phyloP scores from a whole-genome alignment of 2,329 filamentous ascomycete genomes.

The Blastomyces emzantsi region DNA sequence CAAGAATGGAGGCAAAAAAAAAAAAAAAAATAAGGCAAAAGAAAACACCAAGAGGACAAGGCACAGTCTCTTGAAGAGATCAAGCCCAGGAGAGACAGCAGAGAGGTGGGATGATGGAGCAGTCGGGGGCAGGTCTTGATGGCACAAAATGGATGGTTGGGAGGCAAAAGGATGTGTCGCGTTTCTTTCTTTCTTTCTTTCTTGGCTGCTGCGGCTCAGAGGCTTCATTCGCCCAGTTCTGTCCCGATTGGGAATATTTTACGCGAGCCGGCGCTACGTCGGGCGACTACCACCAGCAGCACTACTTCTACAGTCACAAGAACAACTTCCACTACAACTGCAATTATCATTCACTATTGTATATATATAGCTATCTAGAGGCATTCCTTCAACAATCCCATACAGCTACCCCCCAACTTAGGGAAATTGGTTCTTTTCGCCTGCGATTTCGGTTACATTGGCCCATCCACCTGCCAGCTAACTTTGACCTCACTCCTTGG shows the following conservation, averaged over 20 bases:
- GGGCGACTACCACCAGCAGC: conserved; percentile 3
- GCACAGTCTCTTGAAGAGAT: conserved; percentile 22
- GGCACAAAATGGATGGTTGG: conserved; percentile 16
- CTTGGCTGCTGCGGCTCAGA: conserved; percentile 7
- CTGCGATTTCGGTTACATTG: not conserved
- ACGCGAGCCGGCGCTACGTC: conserved; percentile 9
- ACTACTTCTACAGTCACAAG: not conserved
- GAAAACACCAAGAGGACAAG: conserved; percentile 21
- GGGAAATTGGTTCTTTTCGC: not conserved
- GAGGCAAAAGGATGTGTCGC: conserved; percentile 15
- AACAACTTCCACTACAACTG: not conserved
- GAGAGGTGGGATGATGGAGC: conserved; percentile 5
- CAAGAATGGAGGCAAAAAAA: conserved; percentile 15
- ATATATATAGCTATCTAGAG: not conserved
- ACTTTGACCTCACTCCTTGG: not conserved
- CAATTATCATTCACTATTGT: not conserved
- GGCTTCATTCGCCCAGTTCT: not conserved
- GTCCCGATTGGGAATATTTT: conserved; percentile 4
- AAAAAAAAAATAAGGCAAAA: no score
- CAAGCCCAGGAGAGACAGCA: conserved; percentile 6
- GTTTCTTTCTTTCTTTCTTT: conserved; percentile 10
- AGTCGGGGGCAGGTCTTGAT: not conserved
- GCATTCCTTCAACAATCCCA: not conserved
- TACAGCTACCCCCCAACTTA: not conserved
- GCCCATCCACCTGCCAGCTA: not conserved